Conservation (phyloP, 768 basidiomycete species). For the Lentinula raphanica region DNA sequence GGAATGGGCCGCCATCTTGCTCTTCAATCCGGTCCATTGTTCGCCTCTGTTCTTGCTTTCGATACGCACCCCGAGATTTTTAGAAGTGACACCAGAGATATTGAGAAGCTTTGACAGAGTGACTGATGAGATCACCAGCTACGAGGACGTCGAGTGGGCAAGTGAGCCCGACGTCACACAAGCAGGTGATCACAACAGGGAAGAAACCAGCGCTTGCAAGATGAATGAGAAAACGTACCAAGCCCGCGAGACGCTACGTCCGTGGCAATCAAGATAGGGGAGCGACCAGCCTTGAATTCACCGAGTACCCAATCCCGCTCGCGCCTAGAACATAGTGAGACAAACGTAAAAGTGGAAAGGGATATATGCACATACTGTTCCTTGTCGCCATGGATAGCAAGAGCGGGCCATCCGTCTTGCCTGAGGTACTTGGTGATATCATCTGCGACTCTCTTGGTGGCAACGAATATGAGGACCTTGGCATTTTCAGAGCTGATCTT, state of each 20-base stretch:
- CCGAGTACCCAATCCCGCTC: constrained; percentile 99
- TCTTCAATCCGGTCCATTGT: constrained; percentile 27
- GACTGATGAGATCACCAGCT: not conserved
- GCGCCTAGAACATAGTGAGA: constrained; percentile 42
- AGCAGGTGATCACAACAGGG: not conserved
- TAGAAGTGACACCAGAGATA: constrained; percentile 9
- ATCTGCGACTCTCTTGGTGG: constrained; percentile 95
- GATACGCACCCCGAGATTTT: constrained; percentile 26
- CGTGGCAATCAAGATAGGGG: constrained; percentile 96
- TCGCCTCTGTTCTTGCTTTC: constrained; percentile 19
- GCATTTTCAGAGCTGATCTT: constrained; percentile 95
- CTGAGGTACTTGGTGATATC: constrained; percentile 97
- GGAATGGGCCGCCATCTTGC: constrained; percentile 27
- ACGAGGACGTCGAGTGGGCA: constrained; percentile 5
- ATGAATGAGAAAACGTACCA: constrained; percentile 66
- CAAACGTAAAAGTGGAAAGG: not conserved
- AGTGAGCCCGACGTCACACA: not conserved
- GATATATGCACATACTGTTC: constrained; percentile 68
- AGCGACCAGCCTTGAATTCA: constrained; percentile 98
- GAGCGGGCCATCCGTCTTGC: constrained; percentile 98
- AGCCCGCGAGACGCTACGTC: constrained; percentile 99
- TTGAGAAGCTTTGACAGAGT: constrained; percentile 9
- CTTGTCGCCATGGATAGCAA: constrained; percentile 99
- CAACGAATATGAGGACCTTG: constrained; percentile 98
- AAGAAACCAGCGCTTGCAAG: constrained; percentile 40